These are phyloP conservation scores for Yamadazyma dushanensis DNA, from an alignment of 1,139 yeast species.

Conservation along the genomic window DNA sequence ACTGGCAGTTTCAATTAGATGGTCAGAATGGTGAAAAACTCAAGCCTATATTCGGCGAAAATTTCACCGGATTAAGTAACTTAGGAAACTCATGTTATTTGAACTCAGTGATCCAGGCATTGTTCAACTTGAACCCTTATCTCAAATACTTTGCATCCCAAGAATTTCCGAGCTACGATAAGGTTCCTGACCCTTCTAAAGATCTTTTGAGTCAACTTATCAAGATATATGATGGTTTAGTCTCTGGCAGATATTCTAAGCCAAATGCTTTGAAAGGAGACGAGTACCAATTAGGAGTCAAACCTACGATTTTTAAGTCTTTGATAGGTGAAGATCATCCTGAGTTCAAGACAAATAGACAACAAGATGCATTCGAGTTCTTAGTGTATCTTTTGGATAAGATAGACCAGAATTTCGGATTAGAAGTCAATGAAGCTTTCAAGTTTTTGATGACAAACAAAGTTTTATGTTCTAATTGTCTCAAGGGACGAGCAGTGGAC, in stretches of 20 bases:
- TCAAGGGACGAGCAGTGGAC: conserved; percentile 54
- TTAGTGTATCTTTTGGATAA: conserved; percentile 65
- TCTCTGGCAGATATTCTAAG: conserved; percentile 70
- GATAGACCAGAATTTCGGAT: conserved; percentile 55
- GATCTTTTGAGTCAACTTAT: conserved; percentile 71
- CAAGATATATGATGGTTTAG: conserved; percentile 78
- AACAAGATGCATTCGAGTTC: conserved; percentile 95
- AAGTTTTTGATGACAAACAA: conserved; percentile 68
- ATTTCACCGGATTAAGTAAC: conserved; percentile 79
- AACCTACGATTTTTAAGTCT: conserved; percentile 73
- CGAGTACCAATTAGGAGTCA: conserved; percentile 71
- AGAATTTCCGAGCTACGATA: conserved; percentile 25
- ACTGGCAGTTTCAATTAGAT: conserved; percentile 88
- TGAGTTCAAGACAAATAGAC: conserved; percentile 84
- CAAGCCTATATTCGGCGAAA: conserved; percentile 64
- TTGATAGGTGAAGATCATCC: conserved; percentile 75
- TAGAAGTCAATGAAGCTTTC: conserved; percentile 49
- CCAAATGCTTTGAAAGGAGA: conserved; percentile 48
- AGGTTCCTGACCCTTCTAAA: conserved; percentile 53
- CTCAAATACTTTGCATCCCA: conserved; percentile 30
- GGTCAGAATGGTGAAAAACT: conserved; percentile 69
- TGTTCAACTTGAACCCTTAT: conserved; percentile 45
- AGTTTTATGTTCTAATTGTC: conserved; percentile 61
- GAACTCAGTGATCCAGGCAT: conserved; percentile 75
- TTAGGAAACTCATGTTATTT: conserved; percentile 92